Percentiles rank a stretch among this genome's conserved stretches.
phyloP scores from a whole-genome alignment of 805 yeast genomes.

The Clavispora asparagi region DNA sequence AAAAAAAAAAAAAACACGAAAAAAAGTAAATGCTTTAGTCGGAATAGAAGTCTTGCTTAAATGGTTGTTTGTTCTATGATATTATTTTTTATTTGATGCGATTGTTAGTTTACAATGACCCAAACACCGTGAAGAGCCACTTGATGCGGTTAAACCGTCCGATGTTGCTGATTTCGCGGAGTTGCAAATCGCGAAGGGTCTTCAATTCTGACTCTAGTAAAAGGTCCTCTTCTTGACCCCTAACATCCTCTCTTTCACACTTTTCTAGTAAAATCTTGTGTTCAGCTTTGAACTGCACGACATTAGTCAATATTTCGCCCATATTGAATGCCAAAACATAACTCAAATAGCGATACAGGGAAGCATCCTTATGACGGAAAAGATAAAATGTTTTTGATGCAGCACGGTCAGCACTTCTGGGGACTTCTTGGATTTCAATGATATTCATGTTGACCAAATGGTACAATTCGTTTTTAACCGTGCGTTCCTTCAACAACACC shows the following conservation, averaged over 20 bases:
- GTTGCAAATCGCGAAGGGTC: slow-evolving; percentile 59
- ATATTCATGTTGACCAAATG: slow-evolving; percentile 64
- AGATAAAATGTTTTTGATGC: slow-evolving; percentile 83
- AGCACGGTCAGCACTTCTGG: slow-evolving; percentile 85
- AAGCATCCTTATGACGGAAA: slow-evolving; percentile 56
- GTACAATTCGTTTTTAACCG: slow-evolving; percentile 66
- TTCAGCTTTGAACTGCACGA: slow-evolving; percentile 51
- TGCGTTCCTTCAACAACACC: slow-evolving; percentile 73
- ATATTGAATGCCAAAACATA: slow-evolving; percentile 48
- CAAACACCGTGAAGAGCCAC: slow-evolving; percentile 51
- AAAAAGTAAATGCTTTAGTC: too few species aligned
- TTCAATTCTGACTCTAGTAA: slow-evolving; percentile 70
- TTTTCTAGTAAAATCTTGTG: slow-evolving; percentile 69
- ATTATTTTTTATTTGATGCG: background rate
- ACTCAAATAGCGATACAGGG: slow-evolving; percentile 29
- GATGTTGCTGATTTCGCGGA: slow-evolving; percentile 49
- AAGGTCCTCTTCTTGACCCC: slow-evolving; percentile 71
- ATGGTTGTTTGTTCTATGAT: background rate
- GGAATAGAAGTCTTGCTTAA: too few species aligned
- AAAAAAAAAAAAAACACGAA: too few species aligned
- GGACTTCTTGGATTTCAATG: slow-evolving; percentile 88
- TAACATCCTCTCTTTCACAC: slow-evolving; percentile 85
- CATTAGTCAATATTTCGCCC: slow-evolving; percentile 44
- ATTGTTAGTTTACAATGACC: slow-evolving; percentile 1
- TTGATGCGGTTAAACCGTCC: slow-evolving; percentile 54